These are phyloP conservation scores for Dipodascopsis tothii DNA, from an alignment of 805 yeast species.

Conservation along the genomic window DNA sequence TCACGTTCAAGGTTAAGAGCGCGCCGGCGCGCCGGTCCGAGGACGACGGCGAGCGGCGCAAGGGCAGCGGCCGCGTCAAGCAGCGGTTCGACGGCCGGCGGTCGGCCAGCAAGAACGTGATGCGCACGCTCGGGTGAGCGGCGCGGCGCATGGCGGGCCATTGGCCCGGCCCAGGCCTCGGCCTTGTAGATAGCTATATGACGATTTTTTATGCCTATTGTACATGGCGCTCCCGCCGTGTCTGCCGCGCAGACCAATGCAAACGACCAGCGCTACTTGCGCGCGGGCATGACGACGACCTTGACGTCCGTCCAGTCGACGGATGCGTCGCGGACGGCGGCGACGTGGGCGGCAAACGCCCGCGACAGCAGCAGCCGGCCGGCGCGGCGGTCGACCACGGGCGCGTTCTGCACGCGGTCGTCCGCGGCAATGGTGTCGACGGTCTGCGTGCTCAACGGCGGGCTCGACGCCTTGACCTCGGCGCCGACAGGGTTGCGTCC, in stretches of 20 bases:
- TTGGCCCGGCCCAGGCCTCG: too few species aligned
- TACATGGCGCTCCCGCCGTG: too few species aligned
- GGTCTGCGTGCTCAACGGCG: conserved; percentile 2
- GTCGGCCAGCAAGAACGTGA: conserved; percentile 3
- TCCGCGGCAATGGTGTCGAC: conserved; percentile 3
- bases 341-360: neutral
- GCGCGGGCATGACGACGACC: neutral
- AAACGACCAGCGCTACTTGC: neutral
- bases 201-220: too few species aligned
- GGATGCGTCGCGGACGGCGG: neutral
- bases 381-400: neutral
- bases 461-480: conserved; percentile 11
- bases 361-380: conserved; percentile 2
- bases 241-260: neutral
- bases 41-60: conserved; percentile 4
- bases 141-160: neutral
- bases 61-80: conserved; percentile 12
- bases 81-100: conserved; percentile 19
- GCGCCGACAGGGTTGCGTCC: conserved; percentile 13
- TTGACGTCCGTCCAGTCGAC: neutral
- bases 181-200: too few species aligned
- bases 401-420: neutral
- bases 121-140: neutral
- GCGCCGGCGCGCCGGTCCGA: conserved; percentile 4
- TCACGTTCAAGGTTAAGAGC: conserved; percentile 15